Conservation (phyloP, 192 early-diverging fungal species). For the Linnemannia elongata region DNA sequence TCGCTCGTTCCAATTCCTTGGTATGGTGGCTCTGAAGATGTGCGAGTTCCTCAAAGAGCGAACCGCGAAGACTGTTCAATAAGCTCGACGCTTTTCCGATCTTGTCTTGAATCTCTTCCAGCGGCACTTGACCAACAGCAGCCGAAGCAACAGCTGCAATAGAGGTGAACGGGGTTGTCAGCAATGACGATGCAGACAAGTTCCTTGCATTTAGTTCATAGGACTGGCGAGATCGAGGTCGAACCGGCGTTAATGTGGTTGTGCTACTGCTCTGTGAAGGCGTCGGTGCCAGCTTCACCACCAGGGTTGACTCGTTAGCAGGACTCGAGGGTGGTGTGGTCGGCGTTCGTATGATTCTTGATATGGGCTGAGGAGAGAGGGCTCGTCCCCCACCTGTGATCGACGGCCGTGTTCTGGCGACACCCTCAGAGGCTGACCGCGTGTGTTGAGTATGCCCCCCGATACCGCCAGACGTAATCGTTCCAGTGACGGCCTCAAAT, state of each 20-base stretch:
- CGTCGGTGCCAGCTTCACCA: slow-evolving; percentile 11
- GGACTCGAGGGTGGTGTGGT: not conserved
- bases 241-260: not conserved
- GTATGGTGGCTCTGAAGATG: slow-evolving; percentile 61
- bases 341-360: not conserved
- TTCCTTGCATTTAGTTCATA: slow-evolving; percentile 29
- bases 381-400: not conserved
- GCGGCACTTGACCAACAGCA: slow-evolving; percentile 17
- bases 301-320: not conserved
- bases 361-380: not conserved
- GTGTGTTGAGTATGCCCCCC: slow-evolving; percentile 5
- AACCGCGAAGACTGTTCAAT: slow-evolving; percentile 59
- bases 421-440: slow-evolving; percentile 17
- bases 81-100: slow-evolving; percentile 55
- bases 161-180: slow-evolving; percentile 51
- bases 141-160: slow-evolving; percentile 60
- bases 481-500: slow-evolving; percentile 34
- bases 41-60: slow-evolving; percentile 65
- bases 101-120: slow-evolving; percentile 56
- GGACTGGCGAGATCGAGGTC: slow-evolving; percentile 11
- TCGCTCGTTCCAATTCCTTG: slow-evolving; percentile 43
- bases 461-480: not conserved
- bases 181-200: slow-evolving; percentile 35
- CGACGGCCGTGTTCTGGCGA: not conserved
- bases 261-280: slow-evolving; percentile 1